Conservation (phyloP, 495 filamentous ascomycete species). For the Daldinia childiae region DNA sequence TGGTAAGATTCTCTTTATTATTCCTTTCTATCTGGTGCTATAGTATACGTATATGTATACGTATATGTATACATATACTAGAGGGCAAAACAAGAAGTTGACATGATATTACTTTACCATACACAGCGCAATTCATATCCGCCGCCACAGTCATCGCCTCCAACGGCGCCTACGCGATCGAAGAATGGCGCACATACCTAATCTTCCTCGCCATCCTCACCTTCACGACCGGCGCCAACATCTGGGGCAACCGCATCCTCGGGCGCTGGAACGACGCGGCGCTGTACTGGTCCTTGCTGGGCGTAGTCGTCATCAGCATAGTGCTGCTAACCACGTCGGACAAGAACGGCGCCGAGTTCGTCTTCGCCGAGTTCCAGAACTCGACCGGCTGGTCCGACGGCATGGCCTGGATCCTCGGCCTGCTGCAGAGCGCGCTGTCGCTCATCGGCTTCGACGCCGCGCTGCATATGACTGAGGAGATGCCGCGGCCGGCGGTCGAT, state of each 20-base stretch:
- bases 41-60: no score
- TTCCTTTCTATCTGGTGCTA: neutral
- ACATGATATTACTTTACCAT: neutral
- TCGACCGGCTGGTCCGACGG: conserved; percentile 71
- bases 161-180: conserved; percentile 44
- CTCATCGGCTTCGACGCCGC: conserved; percentile 72
- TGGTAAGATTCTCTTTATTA: conserved; percentile 28
- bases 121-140: conserved; percentile 47
- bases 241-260: conserved; percentile 48
- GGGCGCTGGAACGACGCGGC: conserved; percentile 50
- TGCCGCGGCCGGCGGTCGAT: conserved; percentile 50
- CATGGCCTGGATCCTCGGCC: conserved; percentile 69
- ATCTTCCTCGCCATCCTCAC: conserved; percentile 47
- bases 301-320: conserved; percentile 51
- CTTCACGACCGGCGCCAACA: conserved; percentile 48
- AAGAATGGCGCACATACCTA: conserved; percentile 46
- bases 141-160: conserved; percentile 49
- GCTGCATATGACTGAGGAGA: conserved; percentile 67
- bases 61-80: no score
- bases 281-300: conserved; percentile 51
- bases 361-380: conserved; percentile 68
- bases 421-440: conserved; percentile 69
- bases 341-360: conserved; percentile 55
- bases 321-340: conserved; percentile 49
- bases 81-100: neutral